phyloP scores from a whole-genome alignment of 2,329 filamentous ascomycete species.

The Phyllosticta citribraziliensis region DNA sequence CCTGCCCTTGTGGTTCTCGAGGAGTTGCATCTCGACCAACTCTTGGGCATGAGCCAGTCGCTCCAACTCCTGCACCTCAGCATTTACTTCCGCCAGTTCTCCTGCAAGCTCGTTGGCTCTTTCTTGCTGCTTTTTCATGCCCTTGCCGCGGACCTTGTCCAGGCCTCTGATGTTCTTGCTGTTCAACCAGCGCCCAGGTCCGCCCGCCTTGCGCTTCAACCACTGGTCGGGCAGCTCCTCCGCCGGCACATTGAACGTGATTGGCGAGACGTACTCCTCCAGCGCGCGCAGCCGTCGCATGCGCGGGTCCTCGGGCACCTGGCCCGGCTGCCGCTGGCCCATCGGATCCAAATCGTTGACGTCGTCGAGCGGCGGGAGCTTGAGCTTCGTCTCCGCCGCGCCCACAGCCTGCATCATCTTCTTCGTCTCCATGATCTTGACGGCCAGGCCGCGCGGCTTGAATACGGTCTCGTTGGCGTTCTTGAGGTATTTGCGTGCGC shows the following conservation, averaged over 20 bases:
- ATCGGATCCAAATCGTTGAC: neutral
- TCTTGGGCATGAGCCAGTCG: neutral
- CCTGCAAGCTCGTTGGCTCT: constrained; percentile 2
- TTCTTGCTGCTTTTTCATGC: neutral
- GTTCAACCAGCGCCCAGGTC: constrained; percentile 6
- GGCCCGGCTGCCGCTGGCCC: neutral
- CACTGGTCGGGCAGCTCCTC: neutral
- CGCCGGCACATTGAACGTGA: constrained; percentile 3
- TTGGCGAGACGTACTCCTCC: too few species aligned
- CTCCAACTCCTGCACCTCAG: constrained; percentile 4
- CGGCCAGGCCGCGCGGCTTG: constrained; percentile 3
- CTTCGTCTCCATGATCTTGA: neutral
- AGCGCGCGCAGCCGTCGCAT: constrained; percentile 5
- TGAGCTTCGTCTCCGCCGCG: neutral
- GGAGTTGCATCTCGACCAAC: neutral
- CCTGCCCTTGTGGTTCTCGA: neutral
- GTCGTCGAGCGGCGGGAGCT: constrained; percentile 4
- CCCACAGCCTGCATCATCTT: constrained; percentile 5
- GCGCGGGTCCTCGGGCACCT: neutral
- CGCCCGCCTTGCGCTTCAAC: constrained; percentile 1
- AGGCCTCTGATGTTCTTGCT: neutral
- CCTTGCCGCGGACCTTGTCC: neutral
- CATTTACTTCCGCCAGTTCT: neutral
- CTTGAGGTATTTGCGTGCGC: neutral
- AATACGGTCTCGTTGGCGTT: neutral